Percentiles rank a stretch among this genome's conserved stretches.
These are phyloP conservation scores for Saccharomycopsis crataegensis DNA, from an alignment of 1,139 yeast species.

Conservation along the genomic window DNA sequence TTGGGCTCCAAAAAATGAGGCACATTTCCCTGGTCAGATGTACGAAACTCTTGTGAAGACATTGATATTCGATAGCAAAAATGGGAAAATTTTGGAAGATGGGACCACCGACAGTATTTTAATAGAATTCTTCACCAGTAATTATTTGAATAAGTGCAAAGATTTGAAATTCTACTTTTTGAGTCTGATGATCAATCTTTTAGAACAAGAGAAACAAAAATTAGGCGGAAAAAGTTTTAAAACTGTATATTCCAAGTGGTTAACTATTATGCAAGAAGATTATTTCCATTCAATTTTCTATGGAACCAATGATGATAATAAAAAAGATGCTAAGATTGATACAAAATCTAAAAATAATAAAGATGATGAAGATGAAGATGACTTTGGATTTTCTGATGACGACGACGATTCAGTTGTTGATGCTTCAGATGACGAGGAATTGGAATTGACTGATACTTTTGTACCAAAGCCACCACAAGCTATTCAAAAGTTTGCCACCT, in stretches of 20 bases:
- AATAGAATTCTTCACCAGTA: slow-evolving; percentile 51
- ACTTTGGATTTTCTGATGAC: slow-evolving; percentile 5
- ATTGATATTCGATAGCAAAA: slow-evolving; percentile 34
- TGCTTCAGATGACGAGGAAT: slow-evolving; percentile 22
- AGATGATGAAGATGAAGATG: slow-evolving; percentile 29
- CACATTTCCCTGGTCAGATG: slow-evolving; percentile 57
- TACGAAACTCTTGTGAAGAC: slow-evolving; percentile 42
- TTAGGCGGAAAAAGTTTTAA: background rate
- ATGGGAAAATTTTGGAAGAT: slow-evolving; percentile 35
- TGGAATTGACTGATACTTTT: slow-evolving; percentile 29
- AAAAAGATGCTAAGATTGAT: slow-evolving; percentile 19
- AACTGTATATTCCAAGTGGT: slow-evolving; percentile 29
- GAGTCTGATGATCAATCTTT: slow-evolving; percentile 28
- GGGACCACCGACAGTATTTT: slow-evolving; percentile 48
- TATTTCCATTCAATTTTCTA: slow-evolving; percentile 25
- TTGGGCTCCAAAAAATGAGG: slow-evolving; percentile 44
- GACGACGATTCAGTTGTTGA: slow-evolving; percentile 12
- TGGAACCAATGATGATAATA: slow-evolving; percentile 22
- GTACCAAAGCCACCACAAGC: slow-evolving; percentile 45
- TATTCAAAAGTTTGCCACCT: slow-evolving; percentile 48
- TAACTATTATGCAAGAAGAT: slow-evolving; percentile 32
- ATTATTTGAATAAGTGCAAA: slow-evolving; percentile 47
- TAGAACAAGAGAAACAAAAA: background rate
- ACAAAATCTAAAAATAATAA: slow-evolving; percentile 30
- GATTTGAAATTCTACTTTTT: slow-evolving; percentile 65